Evolutionary conservation across 2,329 filamentous ascomycete species (phyloP).

Genomic region (Fusarium cicatricum): DNA sequence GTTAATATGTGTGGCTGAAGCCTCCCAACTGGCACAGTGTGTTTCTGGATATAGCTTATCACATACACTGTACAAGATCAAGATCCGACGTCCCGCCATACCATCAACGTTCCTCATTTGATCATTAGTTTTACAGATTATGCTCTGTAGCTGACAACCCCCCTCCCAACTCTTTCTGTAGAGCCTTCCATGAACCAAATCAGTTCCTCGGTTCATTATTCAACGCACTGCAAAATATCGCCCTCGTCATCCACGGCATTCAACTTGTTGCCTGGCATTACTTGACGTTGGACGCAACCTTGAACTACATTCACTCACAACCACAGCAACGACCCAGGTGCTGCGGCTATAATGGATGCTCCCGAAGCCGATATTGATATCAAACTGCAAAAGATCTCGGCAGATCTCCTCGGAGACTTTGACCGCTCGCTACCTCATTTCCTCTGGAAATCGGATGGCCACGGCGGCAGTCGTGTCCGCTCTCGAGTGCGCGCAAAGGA

Average conservation of each 20-base stretch:
- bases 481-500: conserved; percentile 60
- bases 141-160: neutral
- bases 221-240: neutral
- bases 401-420: conserved; percentile 66
- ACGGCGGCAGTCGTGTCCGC: conserved; percentile 53
- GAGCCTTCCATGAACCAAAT: neutral
- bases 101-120: too few relatives aligned
- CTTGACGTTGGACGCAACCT: conserved; percentile 2
- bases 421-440: conserved; percentile 61
- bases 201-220: neutral
- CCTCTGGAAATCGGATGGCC: conserved; percentile 60
- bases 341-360: conserved; percentile 61
- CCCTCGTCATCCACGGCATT: conserved; percentile 19
- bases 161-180: neutral
- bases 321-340: neutral
- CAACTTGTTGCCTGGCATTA: conserved; percentile 20
- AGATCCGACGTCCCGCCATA: neutral
- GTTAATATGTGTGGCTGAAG: neutral
- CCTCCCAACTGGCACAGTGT: neutral
- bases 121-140: too few relatives aligned
- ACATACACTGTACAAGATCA: neutral
- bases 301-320: neutral
- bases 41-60: neutral
- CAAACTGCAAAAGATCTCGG: conserved; percentile 67
- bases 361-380: conserved; percentile 68